Percentiles rank a stretch among this genome's conserved stretches.
Evolutionary conservation across 306 rosid genomes (phyloP).

Genomic region (Arachis stenosperma): DNA sequence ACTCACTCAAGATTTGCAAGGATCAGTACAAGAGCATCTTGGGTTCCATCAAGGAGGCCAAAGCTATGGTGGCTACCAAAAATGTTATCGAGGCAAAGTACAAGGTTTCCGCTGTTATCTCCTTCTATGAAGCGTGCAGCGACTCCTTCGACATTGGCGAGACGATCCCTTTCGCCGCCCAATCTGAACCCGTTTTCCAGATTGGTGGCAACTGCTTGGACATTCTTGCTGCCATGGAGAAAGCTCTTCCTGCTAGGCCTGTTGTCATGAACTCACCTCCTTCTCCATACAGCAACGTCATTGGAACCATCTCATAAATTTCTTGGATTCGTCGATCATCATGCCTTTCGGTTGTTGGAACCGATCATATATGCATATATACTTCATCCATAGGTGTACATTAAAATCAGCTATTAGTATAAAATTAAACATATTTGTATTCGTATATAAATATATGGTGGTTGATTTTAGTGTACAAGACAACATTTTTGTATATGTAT

Average conservation of each 20-base stretch:
- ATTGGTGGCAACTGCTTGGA: slow-evolving; percentile 45
- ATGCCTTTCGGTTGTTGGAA: neutral
- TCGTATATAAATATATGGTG: too few relatives aligned
- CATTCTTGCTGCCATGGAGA: slow-evolving; percentile 24
- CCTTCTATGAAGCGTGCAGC: slow-evolving; percentile 27
- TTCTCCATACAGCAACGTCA: slow-evolving; percentile 4
- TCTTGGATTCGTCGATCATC: neutral
- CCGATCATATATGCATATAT: neutral
- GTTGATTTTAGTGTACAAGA: too few relatives aligned
- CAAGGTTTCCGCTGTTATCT: slow-evolving; percentile 30
- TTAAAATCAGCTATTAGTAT: too few relatives aligned
- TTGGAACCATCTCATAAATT: slow-evolving; percentile 28
- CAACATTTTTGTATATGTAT: too few relatives aligned
- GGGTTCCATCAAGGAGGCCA: slow-evolving; percentile 35
- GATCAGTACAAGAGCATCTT: slow-evolving; percentile 21
- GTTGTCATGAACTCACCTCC: neutral
- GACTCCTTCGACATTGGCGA: slow-evolving; percentile 21
- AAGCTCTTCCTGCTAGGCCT: neutral
- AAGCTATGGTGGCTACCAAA: neutral
- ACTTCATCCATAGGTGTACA: too few relatives aligned
- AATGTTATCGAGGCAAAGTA: neutral
- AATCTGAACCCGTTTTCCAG: slow-evolving; percentile 10
- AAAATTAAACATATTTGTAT: too few relatives aligned
- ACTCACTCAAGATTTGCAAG: slow-evolving; percentile 17
- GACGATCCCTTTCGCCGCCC: neutral